Percentiles rank a stretch among this genome's conserved stretches.
Conservation (phyloP, 768 basidiomycete genomes). For the Suillus discolor region DNA sequence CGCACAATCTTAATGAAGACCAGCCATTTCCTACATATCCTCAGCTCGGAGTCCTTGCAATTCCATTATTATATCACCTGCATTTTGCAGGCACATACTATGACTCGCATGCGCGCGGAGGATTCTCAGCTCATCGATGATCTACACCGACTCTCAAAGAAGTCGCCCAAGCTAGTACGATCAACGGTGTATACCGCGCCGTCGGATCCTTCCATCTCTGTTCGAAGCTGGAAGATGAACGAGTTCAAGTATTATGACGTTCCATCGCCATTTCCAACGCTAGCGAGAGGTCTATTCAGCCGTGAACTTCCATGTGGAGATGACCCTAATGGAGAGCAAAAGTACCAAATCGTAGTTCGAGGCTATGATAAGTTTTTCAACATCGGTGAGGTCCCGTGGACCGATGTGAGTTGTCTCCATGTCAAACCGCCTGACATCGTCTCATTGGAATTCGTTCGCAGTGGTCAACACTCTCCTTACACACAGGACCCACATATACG, state of each 20-base stretch:
- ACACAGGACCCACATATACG: not conserved
- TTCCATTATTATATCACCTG: not conserved
- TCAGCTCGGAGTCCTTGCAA: no score
- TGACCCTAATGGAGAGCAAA: conserved; percentile 34
- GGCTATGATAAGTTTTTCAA: conserved; percentile 99
- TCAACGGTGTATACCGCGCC: not conserved
- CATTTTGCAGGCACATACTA: conserved; percentile 16
- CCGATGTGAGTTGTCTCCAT: conserved; percentile 45
- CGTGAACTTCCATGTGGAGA: conserved; percentile 41
- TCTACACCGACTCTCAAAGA: conserved; percentile 54
- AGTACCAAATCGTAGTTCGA: conserved; percentile 72
- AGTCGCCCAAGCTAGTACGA: conserved; percentile 65
- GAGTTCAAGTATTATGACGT: not conserved
- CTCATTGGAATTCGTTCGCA: not conserved
- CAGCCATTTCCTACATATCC: conserved; percentile 47
- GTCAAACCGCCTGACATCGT: not conserved
- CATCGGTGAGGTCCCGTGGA: conserved; percentile 96
- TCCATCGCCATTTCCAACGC: conserved; percentile 87
- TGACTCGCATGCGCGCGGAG: conserved; percentile 33
- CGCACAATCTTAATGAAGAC: no score
- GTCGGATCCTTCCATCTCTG: not conserved
- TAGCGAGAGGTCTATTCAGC: conserved; percentile 92
- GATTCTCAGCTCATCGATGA: conserved; percentile 64
- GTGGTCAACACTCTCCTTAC: not conserved
- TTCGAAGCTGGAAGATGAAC: not conserved